Evolutionary conservation across 352 stramenopile species (phyloP).

Genomic region (Aphanomyces cochlioides): DNA sequence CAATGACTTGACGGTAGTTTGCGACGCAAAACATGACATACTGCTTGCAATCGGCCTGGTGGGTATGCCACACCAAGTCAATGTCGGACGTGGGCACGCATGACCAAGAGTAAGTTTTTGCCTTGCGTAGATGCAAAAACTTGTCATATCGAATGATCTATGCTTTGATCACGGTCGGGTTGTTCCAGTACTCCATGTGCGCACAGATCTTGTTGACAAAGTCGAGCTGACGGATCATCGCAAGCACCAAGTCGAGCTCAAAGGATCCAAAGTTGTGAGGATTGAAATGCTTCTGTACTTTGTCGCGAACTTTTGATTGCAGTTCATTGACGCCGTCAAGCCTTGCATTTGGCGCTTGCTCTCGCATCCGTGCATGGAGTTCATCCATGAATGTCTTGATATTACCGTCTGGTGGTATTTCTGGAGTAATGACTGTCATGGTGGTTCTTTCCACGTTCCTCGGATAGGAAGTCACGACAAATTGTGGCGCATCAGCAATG

Average conservation of each 20-base stretch:
- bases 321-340: neutral
- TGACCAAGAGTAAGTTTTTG: conserved; percentile 11
- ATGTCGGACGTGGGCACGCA: conserved; percentile 27
- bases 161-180: conserved; percentile 14
- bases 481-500: neutral
- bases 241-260: conserved; percentile 19
- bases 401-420: neutral
- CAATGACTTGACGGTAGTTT: neutral
- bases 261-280: conserved; percentile 1
- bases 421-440: neutral
- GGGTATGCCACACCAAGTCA: conserved; percentile 14
- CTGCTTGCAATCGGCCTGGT: neutral
- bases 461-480: neutral
- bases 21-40: neutral
- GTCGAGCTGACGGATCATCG: conserved; percentile 28
- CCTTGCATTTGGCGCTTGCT: neutral
- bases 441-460: neutral
- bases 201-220: conserved; percentile 31
- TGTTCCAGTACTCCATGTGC: conserved; percentile 24
- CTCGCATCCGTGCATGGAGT: neutral
- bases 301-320: neutral
- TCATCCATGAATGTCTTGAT: neutral
- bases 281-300: neutral
- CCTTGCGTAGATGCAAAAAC: conserved; percentile 19
- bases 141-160: conserved; percentile 21